Conservation (phyloP, 192 early-diverging fungal species). For the Irineochytrium annulatum region DNA sequence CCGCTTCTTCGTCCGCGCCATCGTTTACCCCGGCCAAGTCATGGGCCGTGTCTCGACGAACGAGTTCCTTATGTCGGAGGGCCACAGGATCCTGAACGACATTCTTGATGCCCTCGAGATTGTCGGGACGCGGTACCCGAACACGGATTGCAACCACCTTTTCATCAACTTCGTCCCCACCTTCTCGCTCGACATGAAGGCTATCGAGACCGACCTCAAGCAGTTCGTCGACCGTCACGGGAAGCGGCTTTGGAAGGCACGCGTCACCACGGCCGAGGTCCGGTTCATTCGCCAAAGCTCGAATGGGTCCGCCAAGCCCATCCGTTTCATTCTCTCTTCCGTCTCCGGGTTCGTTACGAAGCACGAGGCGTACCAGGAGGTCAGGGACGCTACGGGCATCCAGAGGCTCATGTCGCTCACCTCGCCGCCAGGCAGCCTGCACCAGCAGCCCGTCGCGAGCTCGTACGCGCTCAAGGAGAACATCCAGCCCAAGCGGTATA, state of each 20-base stretch:
- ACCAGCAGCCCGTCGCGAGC: slow-evolving; percentile 73
- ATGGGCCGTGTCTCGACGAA: slow-evolving; percentile 76
- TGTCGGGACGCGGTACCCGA: slow-evolving; percentile 82
- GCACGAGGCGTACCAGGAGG: slow-evolving; percentile 90
- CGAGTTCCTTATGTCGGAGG: slow-evolving; percentile 93
- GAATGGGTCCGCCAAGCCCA: slow-evolving; percentile 61
- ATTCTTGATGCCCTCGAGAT: slow-evolving; percentile 94
- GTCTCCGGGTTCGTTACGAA: slow-evolving; percentile 89
- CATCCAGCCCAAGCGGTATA: slow-evolving; percentile 95
- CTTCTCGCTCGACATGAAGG: slow-evolving; percentile 80
- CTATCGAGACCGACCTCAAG: slow-evolving; percentile 78
- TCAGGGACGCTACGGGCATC: slow-evolving; percentile 70
- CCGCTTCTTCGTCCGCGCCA: slow-evolving; percentile 95
- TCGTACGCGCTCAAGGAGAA: slow-evolving; percentile 92
- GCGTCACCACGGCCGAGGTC: slow-evolving; percentile 95
- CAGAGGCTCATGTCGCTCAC: slow-evolving; percentile 82
- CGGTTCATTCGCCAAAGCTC: slow-evolving; percentile 78
- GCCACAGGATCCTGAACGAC: slow-evolving; percentile 88
- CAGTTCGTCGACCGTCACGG: slow-evolving; percentile 92
- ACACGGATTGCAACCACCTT: slow-evolving; percentile 98
- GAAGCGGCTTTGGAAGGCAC: slow-evolving; percentile 88
- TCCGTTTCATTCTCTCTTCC: slow-evolving; percentile 89
- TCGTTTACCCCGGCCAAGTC: slow-evolving; percentile 84
- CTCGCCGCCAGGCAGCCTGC: slow-evolving; percentile 71
- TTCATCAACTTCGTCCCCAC: slow-evolving; percentile 98